Evolutionary conservation across 257 asterid species (phyloP).

Genomic region (Gardenia jasminoides): DNA sequence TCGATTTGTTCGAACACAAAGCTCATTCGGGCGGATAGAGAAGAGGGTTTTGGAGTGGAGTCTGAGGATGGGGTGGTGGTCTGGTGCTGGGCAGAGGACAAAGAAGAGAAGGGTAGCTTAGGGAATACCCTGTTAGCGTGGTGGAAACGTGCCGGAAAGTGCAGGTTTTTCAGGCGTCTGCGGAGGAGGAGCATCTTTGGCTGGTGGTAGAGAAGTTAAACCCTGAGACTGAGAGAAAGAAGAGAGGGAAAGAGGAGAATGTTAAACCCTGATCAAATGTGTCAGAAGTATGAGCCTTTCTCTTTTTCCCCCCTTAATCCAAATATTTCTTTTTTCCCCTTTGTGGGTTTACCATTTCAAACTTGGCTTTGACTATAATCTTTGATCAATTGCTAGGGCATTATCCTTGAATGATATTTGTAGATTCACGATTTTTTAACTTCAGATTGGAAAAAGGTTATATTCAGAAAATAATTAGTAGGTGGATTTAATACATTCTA

Average conservation of each 20-base stretch:
- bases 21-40: constrained; percentile 87
- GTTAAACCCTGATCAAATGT: constrained; percentile 17
- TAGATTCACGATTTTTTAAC: too few species aligned
- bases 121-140: background rate
- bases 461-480: too few species aligned
- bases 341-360: too few species aligned
- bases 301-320: too few species aligned
- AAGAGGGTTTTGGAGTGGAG: constrained; percentile 49
- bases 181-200: constrained; percentile 11
- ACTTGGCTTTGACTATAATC: too few species aligned
- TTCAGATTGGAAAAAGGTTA: too few species aligned
- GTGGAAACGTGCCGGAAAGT: background rate
- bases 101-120: constrained; percentile 21
- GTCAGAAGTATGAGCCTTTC: background rate
- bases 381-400: background rate
- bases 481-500: too few species aligned
- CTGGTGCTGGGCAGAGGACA: constrained; percentile 41
- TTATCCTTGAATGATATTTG: too few species aligned
- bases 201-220: constrained; percentile 23
- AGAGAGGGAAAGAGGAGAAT: background rate
- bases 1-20: constrained; percentile 91
- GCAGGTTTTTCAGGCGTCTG: constrained; percentile 8
- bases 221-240: constrained; percentile 27
- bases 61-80: constrained; percentile 29
- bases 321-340: too few species aligned